Base-by-base conservation (phyloP, 2,329 filamentous ascomycete genomes). In the Aspergillus latus region DNA sequence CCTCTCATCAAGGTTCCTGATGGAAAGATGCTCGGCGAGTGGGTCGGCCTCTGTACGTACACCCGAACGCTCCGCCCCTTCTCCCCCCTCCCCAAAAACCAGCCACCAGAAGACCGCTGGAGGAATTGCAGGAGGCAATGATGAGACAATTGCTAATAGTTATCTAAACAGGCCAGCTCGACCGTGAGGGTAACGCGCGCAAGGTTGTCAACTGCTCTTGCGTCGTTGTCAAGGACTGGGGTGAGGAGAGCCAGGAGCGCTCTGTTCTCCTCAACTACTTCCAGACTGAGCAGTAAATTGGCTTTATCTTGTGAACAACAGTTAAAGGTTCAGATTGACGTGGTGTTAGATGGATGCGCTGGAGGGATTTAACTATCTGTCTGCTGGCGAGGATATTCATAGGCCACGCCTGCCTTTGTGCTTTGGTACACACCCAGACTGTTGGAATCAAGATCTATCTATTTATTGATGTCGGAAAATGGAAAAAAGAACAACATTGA, bases 201-300 rank as follows among this genome's bases (percentile, higher is more conserved):
- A 99, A 99, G 89, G 93, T 99, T 70, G 94, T 99, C 84, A 99
- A 99, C 90, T 99, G 94, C 92, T 97, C 93, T 76, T 97, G 94
- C 86, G 94, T 99, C 74, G 94, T 99, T 64, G 94, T 99, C 75
- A 93, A 94, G 85, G 92, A 99, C 82, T 99, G 94, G 94, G 94
- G 94, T 86, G 94, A 97, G 87, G 94, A 99, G 85, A 95, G 90
- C 69, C 92, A 96, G 84, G 94, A 99, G 88, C 92, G 94, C 77
- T 91, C 88, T 75, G 92, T 97, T 81, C 90, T 99, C 78, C 91
- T 99, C 80, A 96, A 99, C 89, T 99, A 99, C 90, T 97, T 99
- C 92, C 90, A 96, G 85, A 96, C 92, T 78, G 78, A 79, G 75
- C 76, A 79, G 70, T 79, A 79, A 64, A 74, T 59, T 56, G 57